Evolutionary conservation across 805 yeast species (phyloP).

Genomic region (Sugiyamaella chiloensis): DNA sequence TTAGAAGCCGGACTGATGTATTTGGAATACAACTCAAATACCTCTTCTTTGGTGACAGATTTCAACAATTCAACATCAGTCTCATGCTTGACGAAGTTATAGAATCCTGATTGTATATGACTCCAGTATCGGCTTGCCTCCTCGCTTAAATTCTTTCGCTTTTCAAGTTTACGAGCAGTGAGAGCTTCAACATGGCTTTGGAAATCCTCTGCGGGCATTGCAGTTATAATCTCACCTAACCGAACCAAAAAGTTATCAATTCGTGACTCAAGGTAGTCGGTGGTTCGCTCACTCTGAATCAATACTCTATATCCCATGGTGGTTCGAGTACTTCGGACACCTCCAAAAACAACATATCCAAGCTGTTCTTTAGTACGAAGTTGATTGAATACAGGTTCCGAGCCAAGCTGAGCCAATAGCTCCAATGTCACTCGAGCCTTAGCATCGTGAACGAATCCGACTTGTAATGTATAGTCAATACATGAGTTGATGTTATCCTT

Average conservation of each 20-base stretch:
- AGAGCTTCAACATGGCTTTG: conserved; percentile 67
- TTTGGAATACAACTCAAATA: conserved; percentile 51
- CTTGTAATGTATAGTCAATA: conserved; percentile 71
- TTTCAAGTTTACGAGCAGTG: conserved; percentile 60
- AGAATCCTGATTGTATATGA: conserved; percentile 70
- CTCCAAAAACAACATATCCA: conserved; percentile 90
- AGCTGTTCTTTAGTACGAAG: conserved; percentile 91
- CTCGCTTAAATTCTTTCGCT: conserved; percentile 72
- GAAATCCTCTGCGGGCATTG: conserved; percentile 63
- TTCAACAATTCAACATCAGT: conserved; percentile 57
- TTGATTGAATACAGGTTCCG: conserved; percentile 86
- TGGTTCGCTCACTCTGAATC: conserved; percentile 78
- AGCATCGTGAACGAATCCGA: conserved; percentile 51
- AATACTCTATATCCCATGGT: conserved; percentile 69
- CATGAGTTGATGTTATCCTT: conserved; percentile 76
- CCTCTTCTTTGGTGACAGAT: conserved; percentile 52
- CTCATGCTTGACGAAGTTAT: conserved; percentile 62
- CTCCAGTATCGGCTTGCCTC: conserved; percentile 67
- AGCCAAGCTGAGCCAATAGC: conserved; percentile 65
- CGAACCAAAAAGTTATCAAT: conserved; percentile 60
- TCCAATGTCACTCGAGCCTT: conserved; percentile 52
- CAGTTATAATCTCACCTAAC: conserved; percentile 45
- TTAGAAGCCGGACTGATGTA: conserved; percentile 40
- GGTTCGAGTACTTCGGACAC: conserved; percentile 64
- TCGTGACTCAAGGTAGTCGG: conserved; percentile 72